These are phyloP conservation scores for Fulvia fulva DNA, from an alignment of 2,329 filamentous ascomycete species.

Conservation along the genomic window DNA sequence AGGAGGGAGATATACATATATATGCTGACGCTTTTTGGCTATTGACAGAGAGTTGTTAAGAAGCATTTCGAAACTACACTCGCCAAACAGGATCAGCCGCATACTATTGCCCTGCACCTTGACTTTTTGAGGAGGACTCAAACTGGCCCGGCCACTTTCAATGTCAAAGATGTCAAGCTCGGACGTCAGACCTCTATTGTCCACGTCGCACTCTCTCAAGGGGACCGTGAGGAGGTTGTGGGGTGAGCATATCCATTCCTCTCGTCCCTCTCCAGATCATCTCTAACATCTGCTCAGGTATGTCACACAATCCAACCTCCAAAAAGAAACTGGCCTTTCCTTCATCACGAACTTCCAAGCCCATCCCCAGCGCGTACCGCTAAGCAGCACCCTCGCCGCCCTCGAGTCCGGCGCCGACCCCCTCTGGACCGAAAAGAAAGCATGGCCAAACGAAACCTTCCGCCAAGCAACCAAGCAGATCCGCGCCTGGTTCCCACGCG, in stretches of 20 bases:
- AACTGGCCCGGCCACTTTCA: slow-evolving; percentile 54
- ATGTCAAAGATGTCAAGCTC: slow-evolving; percentile 60
- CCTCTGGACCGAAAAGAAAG: slow-evolving; percentile 44
- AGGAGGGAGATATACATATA: no score
- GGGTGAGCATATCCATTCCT: slow-evolving; percentile 33
- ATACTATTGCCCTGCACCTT: slow-evolving; percentile 61
- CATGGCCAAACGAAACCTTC: slow-evolving; percentile 45
- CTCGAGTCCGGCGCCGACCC: slow-evolving; percentile 43
- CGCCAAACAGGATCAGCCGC: slow-evolving; percentile 55
- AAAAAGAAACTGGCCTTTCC: slow-evolving; percentile 55
- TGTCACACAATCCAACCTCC: slow-evolving; percentile 61
- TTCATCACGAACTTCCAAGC: slow-evolving; percentile 54
- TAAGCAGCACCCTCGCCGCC: slow-evolving; percentile 39
- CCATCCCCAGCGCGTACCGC: slow-evolving; percentile 35
- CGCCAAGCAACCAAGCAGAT: slow-evolving; percentile 50
- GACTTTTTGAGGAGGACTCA: slow-evolving; percentile 63
- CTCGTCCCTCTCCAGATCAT: background rate
- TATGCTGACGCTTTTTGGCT: slow-evolving; percentile 5
- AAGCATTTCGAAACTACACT: slow-evolving; percentile 59
- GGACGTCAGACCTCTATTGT: slow-evolving; percentile 61
- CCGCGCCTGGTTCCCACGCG: slow-evolving; percentile 50
- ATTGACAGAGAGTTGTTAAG: slow-evolving; percentile 51
- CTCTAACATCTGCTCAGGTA: slow-evolving; percentile 37
- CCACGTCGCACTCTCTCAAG: slow-evolving; percentile 58
- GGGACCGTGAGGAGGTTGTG: slow-evolving; percentile 54